Evolutionary conservation across 441 rosid genomes (phyloP).

Genomic region (Eutrema salsugineum): DNA sequence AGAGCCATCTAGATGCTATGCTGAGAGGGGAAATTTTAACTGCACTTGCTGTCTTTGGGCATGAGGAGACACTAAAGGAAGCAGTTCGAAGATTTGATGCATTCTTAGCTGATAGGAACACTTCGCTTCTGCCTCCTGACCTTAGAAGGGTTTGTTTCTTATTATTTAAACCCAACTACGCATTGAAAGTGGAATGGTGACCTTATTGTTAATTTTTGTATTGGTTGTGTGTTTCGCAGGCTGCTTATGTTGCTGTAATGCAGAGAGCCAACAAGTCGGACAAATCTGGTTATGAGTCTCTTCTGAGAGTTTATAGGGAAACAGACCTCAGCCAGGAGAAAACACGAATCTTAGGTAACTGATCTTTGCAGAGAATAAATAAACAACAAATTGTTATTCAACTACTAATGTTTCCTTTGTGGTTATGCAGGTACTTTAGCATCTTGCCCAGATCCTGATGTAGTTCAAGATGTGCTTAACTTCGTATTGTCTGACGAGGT

Average conservation of each 20-base stretch:
- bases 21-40: conserved; percentile 86
- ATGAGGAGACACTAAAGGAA: conserved; percentile 67
- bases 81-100: conserved; percentile 70
- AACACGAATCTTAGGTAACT: conserved; percentile 77
- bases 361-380: neutral
- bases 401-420: neutral
- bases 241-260: conserved; percentile 89
- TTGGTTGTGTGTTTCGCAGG: conserved; percentile 47
- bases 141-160: conserved; percentile 60
- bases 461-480: conserved; percentile 72
- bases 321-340: conserved; percentile 94
- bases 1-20: conserved; percentile 90
- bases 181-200: neutral
- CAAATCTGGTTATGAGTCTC: conserved; percentile 74
- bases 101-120: conserved; percentile 75
- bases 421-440: conserved; percentile 62
- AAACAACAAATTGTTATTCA: neutral
- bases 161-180: neutral
- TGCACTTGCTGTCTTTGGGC: conserved; percentile 74
- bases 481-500: conserved; percentile 83
- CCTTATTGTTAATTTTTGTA: conserved; percentile 12
- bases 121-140: conserved; percentile 87
- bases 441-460: conserved; percentile 59
- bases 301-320: conserved; percentile 79
- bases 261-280: conserved; percentile 59